Base-by-base conservation (phyloP, 192 early-diverging fungal genomes). In the Coemansia sp. region DNA sequence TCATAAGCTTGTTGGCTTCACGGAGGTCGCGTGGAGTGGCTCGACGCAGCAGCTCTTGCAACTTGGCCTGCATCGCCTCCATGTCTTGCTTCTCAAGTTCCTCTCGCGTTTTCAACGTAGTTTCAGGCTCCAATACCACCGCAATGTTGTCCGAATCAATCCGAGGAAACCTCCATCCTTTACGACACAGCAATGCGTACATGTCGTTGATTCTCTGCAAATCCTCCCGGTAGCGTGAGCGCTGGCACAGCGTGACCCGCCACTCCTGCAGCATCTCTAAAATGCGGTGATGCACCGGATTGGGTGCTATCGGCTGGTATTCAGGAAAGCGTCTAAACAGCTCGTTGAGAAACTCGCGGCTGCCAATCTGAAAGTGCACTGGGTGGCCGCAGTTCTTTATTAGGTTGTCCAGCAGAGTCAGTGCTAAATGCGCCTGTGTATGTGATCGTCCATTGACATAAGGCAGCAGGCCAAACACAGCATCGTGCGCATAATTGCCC, bases 301-400 rank as follows among this genome's bases (percentile, higher is more conserved):
- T 88, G 30, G 82, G 80, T 52, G 83, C 65, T 8, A 61, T 21
- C 40, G 79, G 73, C 57, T 95, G 93, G 37, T 87, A 83, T 58
- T 95, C 93, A 11, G 97, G 96, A 54, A 99, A 98, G 47, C 87
- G 80, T 36, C 89, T 82, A 15, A 98, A 94, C 11, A 99, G 83
- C 59, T 94, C 91, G 73, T 96, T 96, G 31, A 99, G 76, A 67
- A 99, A 98, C 63, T 99, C 97, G 60, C 96, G 95, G 33, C 91
- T 87, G 37, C 88, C 89, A 36, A 99, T 86, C 59, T 97, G 93
- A 55, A 94, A 77, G 61, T 99, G 96, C 57, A 99, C 97, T 3
- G 97, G 87, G 67, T 96, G 93, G 0, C 96, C 96, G 67, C 97
- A 98, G 70, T 98, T 99, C 76, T 99, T 99, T 60, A 97, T 91